Evolutionary conservation across 768 basidiomycete species (phyloP), one percentile per base, ranked within the genome.

Genomic region (Lyophyllum atratum): DNA sequence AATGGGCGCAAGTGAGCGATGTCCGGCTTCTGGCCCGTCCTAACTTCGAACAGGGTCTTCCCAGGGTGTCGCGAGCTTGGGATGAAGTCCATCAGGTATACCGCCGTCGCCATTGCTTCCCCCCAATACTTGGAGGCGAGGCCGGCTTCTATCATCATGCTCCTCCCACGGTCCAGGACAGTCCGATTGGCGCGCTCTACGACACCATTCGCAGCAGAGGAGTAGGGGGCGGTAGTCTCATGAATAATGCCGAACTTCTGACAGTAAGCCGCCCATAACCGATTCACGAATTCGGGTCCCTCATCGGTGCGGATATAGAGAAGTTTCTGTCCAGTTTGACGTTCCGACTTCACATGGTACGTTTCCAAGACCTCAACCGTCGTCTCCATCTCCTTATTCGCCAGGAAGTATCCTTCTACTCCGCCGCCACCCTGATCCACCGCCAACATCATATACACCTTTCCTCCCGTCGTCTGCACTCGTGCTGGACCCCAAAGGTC

Each of bases 181-280:
- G 68, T 71, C 0, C 62, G 46, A 44, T 72, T 73, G 2, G 55
- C 49, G 0, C 64, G 62, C 50, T 77, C 70, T 0, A 65, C 70
- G 0, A 67, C 56, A 0, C 74, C 71, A 42, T 76, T 76, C 34
- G 70, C 65, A 2, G 66, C 40, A 1, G 69, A 71, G 0, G 69
- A 64, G 57, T 75, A 61, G 1, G 69, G 64, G 0, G 64, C 61
- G 0, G 67, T 72, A 0, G 55, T 59, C 47, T 73, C 61, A 29
- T 31, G 31, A 15, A 21, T 33, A 19, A 49, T 49, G 3, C 47
- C 33, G 12, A 11, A 26, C 22, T 34, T 33, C 12, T 14, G 7
- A 21, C 19, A 24, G 49, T 34, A 37, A 2, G 19, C 44, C 12
- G 4, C 5, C 52, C 52, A 54, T 1, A 1, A 1, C 1, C 14